Evolutionary conservation across 2,329 filamentous ascomycete species (phyloP).

Genomic region (Emericellopsis cladophorae): DNA sequence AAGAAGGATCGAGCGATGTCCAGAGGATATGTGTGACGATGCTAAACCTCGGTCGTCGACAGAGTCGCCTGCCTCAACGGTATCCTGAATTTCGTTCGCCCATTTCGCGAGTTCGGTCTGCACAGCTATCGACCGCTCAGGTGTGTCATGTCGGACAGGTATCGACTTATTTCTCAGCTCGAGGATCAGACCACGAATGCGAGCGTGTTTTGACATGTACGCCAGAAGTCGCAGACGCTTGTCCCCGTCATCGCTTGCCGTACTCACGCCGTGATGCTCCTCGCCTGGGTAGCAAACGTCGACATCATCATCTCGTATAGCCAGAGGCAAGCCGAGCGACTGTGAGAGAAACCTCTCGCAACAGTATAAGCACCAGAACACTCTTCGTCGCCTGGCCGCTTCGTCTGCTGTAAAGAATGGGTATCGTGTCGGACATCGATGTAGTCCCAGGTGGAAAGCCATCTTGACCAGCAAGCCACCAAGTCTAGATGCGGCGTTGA

Average conservation of each 20-base stretch:
- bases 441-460: constrained; percentile 43
- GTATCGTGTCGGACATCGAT: constrained; percentile 41
- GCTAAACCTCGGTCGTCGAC: constrained; percentile 2
- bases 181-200: constrained; percentile 34
- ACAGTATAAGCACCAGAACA: constrained; percentile 46
- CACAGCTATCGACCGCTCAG: constrained; percentile 28
- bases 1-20: constrained; percentile 27
- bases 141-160: constrained; percentile 26
- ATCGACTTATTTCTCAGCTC: constrained; percentile 39
- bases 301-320: constrained; percentile 42
- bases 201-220: constrained; percentile 31
- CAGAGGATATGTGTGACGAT: constrained; percentile 11
- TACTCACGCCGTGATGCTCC: constrained; percentile 25
- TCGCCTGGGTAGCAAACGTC: constrained; percentile 42
- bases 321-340: constrained; percentile 39
- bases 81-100: constrained; percentile 40
- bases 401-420: constrained; percentile 33
- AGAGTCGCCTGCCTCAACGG: constrained; percentile 23
- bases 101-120: constrained; percentile 35
- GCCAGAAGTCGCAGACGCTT: constrained; percentile 21
- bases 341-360: constrained; percentile 43
- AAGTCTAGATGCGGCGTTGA: constrained; percentile 43
- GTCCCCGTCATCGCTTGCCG: constrained; percentile 8
- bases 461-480: constrained; percentile 42
- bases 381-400: constrained; percentile 31